Evolutionary conservation across 306 rosid species (phyloP).

Genomic region (Fagus crenata): DNA sequence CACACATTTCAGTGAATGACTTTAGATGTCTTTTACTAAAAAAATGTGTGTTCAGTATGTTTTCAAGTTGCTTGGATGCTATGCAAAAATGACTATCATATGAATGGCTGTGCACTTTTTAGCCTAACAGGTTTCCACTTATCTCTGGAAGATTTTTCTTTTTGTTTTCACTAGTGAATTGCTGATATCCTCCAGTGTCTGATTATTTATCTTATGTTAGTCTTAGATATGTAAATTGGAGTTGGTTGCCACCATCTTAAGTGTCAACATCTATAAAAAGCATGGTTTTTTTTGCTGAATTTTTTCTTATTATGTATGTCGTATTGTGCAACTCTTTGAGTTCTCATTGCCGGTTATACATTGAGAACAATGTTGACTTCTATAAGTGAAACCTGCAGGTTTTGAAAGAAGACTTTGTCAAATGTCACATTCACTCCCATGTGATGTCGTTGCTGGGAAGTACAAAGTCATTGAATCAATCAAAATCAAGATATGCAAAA

Average conservation of each 20-base stretch:
- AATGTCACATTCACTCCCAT: conserved; percentile 71
- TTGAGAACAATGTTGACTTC: conserved; percentile 8
- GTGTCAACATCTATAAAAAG: not conserved
- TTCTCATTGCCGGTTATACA: conserved; percentile 5
- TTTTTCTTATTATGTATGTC: too few species aligned
- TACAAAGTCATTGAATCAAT: conserved; percentile 24
- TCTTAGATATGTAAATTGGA: not conserved
- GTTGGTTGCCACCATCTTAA: not conserved
- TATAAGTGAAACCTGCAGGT: conserved; percentile 50
- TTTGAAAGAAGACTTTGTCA: conserved; percentile 69
- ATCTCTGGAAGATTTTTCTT: not conserved
- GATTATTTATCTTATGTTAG: not conserved
- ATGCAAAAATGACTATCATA: not conserved
- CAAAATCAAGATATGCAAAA: conserved; percentile 59
- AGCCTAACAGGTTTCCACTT: not conserved
- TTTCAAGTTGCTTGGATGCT: not conserved
- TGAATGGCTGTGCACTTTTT: not conserved
- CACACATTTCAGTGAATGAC: not conserved
- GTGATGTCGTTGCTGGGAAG: conserved; percentile 51
- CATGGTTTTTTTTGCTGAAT: not conserved
- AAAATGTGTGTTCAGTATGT: not conserved
- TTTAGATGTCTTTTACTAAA: not conserved
- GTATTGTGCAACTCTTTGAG: not conserved
- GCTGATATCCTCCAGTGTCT: not conserved
- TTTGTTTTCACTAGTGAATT: not conserved